These are phyloP conservation scores for Penicillium sp. DNA, from an alignment of 2,329 filamentous ascomycete species.

Conservation along the genomic window DNA sequence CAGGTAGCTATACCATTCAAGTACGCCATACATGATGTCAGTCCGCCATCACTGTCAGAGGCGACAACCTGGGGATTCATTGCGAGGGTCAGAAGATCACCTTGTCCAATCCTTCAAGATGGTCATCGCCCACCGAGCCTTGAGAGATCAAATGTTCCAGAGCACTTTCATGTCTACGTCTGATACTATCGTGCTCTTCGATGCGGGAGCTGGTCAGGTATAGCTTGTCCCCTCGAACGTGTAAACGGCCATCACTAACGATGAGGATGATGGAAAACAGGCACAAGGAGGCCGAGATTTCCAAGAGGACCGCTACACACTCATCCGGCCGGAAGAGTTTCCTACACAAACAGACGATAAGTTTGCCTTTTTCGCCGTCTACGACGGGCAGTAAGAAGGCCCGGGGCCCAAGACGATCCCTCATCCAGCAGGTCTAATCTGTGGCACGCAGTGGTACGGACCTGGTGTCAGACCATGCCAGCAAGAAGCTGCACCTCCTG, in stretches of 20 bases:
- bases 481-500: conserved; percentile 26
- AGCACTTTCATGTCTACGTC: conserved; percentile 24
- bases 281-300: conserved; percentile 29
- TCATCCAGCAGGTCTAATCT: not conserved
- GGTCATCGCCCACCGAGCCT: conserved; percentile 13
- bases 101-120: conserved; percentile 2
- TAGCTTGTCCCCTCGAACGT: not conserved
- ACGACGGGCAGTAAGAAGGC: conserved; percentile 37
- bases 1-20: no score
- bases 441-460: conserved; percentile 28
- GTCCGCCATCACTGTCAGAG: conserved; percentile 22
- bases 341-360: conserved; percentile 27
- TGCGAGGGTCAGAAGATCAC: not conserved
- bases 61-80: not conserved
- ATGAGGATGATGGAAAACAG: conserved; percentile 16
- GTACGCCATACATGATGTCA: conserved; percentile 33
- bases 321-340: conserved; percentile 32
- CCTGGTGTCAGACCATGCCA: conserved; percentile 34
- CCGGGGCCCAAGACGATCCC: conserved; percentile 1
- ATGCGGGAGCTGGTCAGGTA: conserved; percentile 33
- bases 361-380: conserved; percentile 34
- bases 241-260: not conserved
- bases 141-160: conserved; percentile 22
- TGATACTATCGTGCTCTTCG: conserved; percentile 30
- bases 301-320: conserved; percentile 34